Evolutionary conservation across 306 rosid species (phyloP).

Genomic region (Medicago lupulina): DNA sequence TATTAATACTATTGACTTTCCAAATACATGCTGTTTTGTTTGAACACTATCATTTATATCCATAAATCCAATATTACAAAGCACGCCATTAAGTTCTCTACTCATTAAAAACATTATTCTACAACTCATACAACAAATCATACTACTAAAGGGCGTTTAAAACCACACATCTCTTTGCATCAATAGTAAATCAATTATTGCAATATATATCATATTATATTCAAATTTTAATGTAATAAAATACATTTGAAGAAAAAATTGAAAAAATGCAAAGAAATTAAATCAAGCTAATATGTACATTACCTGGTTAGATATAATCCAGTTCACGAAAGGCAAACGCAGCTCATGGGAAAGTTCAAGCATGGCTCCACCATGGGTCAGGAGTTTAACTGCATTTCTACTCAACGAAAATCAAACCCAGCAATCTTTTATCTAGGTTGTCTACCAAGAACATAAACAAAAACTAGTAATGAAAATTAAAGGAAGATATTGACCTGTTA

Average conservation of each 20-base stretch:
- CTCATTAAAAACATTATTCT: slow-evolving; percentile 4
- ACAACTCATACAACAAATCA: slow-evolving; percentile 22
- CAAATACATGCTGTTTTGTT: slow-evolving; percentile 1
- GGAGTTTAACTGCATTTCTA: slow-evolving; percentile 91
- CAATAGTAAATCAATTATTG: slow-evolving; percentile 34
- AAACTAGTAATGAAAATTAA: slow-evolving; percentile 36
- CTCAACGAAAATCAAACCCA: slow-evolving; percentile 45
- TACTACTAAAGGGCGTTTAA: slow-evolving; percentile 5
- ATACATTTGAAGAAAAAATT: not conserved
- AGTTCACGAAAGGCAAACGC: slow-evolving; percentile 84
- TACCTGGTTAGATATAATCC: slow-evolving; percentile 87
- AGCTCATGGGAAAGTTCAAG: slow-evolving; percentile 92
- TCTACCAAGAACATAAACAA: slow-evolving; percentile 21
- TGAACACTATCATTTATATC: slow-evolving; percentile 10
- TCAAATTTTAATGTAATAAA: slow-evolving; percentile 19
- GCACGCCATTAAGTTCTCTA: slow-evolving; percentile 9
- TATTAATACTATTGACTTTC: slow-evolving; percentile 7
- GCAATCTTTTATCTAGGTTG: slow-evolving; percentile 35
- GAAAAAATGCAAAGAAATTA: slow-evolving; percentile 18
- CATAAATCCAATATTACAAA: slow-evolving; percentile 33
- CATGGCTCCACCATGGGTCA: slow-evolving; percentile 95
- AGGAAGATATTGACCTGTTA: slow-evolving; percentile 63
- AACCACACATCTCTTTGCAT: slow-evolving; percentile 27
- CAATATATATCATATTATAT: slow-evolving; percentile 30
- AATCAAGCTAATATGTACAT: slow-evolving; percentile 20